phyloP scores from a whole-genome alignment of 805 yeast species.

The Torulaspora quercuum region DNA sequence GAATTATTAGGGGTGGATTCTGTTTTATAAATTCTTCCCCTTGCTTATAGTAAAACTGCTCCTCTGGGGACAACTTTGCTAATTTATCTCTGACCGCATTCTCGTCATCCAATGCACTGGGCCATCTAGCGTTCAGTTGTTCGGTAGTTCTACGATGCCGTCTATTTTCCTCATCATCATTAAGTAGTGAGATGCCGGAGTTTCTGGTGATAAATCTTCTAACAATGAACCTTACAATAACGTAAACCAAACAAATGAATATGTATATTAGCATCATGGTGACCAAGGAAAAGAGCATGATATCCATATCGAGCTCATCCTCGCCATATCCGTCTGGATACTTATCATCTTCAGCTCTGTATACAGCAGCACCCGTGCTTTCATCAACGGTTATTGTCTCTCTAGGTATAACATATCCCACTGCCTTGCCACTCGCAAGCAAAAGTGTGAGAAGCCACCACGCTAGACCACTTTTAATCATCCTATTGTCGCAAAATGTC shows the following conservation, averaged over 20 bases:
- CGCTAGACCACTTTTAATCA: conserved; percentile 10
- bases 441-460: conserved; percentile 2
- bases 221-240: conserved; percentile 17
- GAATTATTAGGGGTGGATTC: conserved; percentile 45
- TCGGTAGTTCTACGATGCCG: conserved; percentile 16
- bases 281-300: conserved; percentile 24
- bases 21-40: conserved; percentile 40
- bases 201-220: conserved; percentile 14
- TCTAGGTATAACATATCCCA: conserved; percentile 15
- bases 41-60: conserved; percentile 40
- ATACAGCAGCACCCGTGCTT: conserved; percentile 6
- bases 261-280: conserved; percentile 25
- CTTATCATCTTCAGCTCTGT: conserved; percentile 5
- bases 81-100: conserved; percentile 58
- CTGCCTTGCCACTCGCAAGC: conserved; percentile 1
- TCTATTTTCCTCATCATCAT: conserved; percentile 17
- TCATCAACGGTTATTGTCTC: conserved; percentile 7
- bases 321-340: conserved; percentile 16
- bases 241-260: conserved; percentile 19
- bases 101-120: conserved; percentile 64
- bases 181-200: conserved; percentile 18
- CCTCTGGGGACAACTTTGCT: conserved; percentile 49
- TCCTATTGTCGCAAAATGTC: conserved; percentile 6
- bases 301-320: conserved; percentile 26
- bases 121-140: conserved; percentile 34